These are phyloP conservation scores for Teratosphaeria epicoccoides DNA, from an alignment of 2,329 filamentous ascomycete genomes.

Conservation along the genomic window DNA sequence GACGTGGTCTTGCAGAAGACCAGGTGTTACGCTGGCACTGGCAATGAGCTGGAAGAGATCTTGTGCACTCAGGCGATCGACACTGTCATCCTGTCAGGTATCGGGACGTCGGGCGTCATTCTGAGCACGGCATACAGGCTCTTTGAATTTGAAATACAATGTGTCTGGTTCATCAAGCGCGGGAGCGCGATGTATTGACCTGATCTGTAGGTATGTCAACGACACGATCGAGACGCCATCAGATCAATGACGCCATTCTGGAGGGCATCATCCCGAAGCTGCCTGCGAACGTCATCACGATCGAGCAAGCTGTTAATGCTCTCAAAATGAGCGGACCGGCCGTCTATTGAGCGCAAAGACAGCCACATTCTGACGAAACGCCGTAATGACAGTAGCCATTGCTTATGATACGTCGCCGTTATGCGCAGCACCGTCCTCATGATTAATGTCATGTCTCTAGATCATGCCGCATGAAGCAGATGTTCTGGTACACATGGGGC, in stretches of 20 bases:
- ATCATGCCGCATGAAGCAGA: no score
- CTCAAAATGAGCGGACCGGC: conserved; percentile 18
- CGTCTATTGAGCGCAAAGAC: conserved; percentile 12
- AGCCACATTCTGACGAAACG: neutral
- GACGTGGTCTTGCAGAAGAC: conserved; percentile 34
- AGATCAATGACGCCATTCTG: conserved; percentile 21
- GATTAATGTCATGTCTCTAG: no score
- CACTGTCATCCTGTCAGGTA: conserved; percentile 33
- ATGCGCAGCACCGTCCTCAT: no score
- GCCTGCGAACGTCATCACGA: conserved; percentile 23
- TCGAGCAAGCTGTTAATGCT: conserved; percentile 23
- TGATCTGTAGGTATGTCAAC: conserved; percentile 17
- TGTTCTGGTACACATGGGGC: no score
- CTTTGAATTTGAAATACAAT: conserved; percentile 35
- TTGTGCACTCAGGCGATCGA: conserved; percentile 30
- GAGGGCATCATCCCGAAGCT: conserved; percentile 22
- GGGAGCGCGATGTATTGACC: conserved; percentile 1
- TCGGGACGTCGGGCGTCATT: conserved; percentile 34
- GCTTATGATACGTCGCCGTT: neutral
- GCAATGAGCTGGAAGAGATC: conserved; percentile 33
- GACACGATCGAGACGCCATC: conserved; percentile 23
- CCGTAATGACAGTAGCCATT: neutral
- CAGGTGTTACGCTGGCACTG: conserved; percentile 33
- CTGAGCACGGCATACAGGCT: conserved; percentile 34
- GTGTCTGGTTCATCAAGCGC: conserved; percentile 13